These are phyloP conservation scores for Dryadomyces quercus-mongolicae DNA, from an alignment of 2,329 filamentous ascomycete species.

Conservation along the genomic window DNA sequence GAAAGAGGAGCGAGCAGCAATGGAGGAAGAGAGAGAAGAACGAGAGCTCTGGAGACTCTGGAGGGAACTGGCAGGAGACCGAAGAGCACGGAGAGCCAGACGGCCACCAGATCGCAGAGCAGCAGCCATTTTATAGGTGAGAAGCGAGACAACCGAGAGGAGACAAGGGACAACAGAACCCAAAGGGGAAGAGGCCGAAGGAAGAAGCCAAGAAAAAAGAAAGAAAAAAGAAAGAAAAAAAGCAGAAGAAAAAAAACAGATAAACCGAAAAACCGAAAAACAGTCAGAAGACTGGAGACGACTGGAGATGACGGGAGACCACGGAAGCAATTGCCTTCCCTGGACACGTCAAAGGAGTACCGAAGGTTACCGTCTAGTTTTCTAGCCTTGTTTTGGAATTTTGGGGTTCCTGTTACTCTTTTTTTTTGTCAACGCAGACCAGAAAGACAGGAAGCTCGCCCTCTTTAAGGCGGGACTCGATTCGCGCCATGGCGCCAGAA, in stretches of 20 bases:
- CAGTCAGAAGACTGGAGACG: neutral
- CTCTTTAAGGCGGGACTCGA: neutral
- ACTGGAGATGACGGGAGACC: neutral
- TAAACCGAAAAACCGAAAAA: too few relatives aligned
- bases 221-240: neutral
- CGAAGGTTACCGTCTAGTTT: neutral
- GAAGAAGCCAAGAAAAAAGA: neutral
- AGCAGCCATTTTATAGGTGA: slow-evolving; percentile 9
- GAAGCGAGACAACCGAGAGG: neutral
- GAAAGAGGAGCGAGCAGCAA: neutral
- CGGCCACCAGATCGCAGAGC: slow-evolving; percentile 7
- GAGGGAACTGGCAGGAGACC: neutral
- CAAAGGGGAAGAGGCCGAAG: neutral
- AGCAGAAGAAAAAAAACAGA: neutral
- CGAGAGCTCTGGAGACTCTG: neutral
- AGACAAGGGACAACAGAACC: neutral
- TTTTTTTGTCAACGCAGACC: too few relatives aligned
- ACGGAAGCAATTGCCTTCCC: neutral
- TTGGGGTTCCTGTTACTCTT: too few relatives aligned
- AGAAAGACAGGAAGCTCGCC: neutral
- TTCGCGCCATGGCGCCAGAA: neutral
- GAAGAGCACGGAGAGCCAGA: neutral
- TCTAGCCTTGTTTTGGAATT: neutral
- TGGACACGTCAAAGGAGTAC: neutral
- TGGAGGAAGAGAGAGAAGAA: neutral